Evolutionary conservation across 2,329 filamentous ascomycete species (phyloP).

Genomic region (Scolecobasidium constrictum): DNA sequence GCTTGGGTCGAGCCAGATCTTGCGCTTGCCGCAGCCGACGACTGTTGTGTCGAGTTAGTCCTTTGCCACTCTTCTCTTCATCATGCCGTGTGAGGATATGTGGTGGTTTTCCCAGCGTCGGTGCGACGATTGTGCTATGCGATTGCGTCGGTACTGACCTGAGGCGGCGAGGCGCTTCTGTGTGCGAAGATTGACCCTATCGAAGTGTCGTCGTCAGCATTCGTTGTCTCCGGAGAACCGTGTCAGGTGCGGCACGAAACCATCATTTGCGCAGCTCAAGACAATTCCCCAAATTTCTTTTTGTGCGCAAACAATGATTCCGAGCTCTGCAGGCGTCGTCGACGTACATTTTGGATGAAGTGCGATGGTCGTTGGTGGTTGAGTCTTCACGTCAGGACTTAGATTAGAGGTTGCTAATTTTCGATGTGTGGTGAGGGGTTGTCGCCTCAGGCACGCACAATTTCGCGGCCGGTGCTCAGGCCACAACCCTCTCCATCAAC

Average conservation of each 20-base stretch:
- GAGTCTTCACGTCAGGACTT: not conserved
- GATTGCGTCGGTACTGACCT: not conserved
- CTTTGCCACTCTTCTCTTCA: too few species aligned
- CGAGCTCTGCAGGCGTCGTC: not conserved
- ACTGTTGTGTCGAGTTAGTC: slow-evolving; percentile 38
- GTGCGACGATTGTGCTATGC: not conserved
- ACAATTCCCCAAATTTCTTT: not conserved
- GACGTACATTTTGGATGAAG: not conserved
- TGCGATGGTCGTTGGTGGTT: not conserved
- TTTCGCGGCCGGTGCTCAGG: too few species aligned
- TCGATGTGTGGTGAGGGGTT: too few species aligned
- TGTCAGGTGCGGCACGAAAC: not conserved
- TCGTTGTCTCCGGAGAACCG: not conserved
- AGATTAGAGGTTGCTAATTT: not conserved
- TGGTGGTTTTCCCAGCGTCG: not conserved
- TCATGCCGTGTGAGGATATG: too few species aligned
- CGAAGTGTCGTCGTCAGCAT: not conserved
- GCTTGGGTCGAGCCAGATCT: slow-evolving; percentile 99
- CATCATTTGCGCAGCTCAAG: not conserved
- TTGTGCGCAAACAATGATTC: not conserved
- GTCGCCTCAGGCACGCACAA: too few species aligned
- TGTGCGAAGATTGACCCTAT: slow-evolving; percentile 98
- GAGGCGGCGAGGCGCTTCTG: slow-evolving; percentile 99
- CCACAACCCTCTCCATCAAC: too few species aligned
- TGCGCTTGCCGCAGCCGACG: slow-evolving; percentile 98